These are phyloP conservation scores for Apiotrichum domesticum DNA, from an alignment of 1,284 basidiomycete species.

Conservation along the genomic window DNA sequence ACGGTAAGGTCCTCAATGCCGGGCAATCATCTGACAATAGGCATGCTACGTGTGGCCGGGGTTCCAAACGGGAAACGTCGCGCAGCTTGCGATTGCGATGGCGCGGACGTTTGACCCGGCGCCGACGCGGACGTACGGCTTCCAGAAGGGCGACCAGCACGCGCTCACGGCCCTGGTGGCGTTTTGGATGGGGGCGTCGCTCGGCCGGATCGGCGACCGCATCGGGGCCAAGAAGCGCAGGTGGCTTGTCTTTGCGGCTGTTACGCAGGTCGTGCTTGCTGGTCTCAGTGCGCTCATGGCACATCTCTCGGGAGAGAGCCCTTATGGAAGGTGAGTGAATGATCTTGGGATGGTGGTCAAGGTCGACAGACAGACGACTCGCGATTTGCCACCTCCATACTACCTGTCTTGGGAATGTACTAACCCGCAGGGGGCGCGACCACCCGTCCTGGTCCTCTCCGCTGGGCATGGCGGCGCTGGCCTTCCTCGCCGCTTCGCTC, in stretches of 20 bases:
- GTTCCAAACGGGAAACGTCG: slow-evolving; percentile 44
- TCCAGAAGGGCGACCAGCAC: slow-evolving; percentile 72
- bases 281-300: slow-evolving; percentile 64
- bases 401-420: too few relatives aligned
- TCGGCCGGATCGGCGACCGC: slow-evolving; percentile 48
- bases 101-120: slow-evolving; percentile 58
- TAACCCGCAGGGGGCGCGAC: slow-evolving; percentile 47
- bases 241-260: slow-evolving; percentile 66
- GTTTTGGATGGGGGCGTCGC: slow-evolving; percentile 53
- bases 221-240: slow-evolving; percentile 64
- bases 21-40: slow-evolving; percentile 12
- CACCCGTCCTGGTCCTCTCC: slow-evolving; percentile 64
- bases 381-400: too few relatives aligned
- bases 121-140: slow-evolving; percentile 52
- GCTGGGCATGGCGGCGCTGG: slow-evolving; percentile 62
- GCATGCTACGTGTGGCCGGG: slow-evolving; percentile 58
- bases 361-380: too few relatives aligned
- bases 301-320: slow-evolving; percentile 53
- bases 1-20: slow-evolving; percentile 41
- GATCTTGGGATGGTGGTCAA: too few relatives aligned
- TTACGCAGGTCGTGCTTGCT: slow-evolving; percentile 67
- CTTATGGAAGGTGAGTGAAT: slow-evolving; percentile 51
- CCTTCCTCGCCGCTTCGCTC: slow-evolving; percentile 68
- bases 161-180: slow-evolving; percentile 67
- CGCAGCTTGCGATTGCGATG: slow-evolving; percentile 58